Evolutionary conservation across 2,329 filamentous ascomycete genomes (phyloP).

Genomic region (Calonectria fujianensis): DNA sequence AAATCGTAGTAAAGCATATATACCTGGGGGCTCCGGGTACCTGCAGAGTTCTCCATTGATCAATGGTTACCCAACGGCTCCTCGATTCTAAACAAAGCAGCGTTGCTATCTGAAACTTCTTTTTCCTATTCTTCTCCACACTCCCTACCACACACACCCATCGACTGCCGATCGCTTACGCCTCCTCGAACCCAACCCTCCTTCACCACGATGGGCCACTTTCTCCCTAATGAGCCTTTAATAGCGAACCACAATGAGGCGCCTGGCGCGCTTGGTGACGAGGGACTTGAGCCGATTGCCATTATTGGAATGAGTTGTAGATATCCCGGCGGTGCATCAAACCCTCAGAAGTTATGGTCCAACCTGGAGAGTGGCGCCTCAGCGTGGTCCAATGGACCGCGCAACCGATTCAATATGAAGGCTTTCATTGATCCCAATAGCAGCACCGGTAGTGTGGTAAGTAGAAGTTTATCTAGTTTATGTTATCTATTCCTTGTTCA

Average conservation of each 20-base stretch:
- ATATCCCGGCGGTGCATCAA: slow-evolving; percentile 46
- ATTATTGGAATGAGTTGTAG: slow-evolving; percentile 52
- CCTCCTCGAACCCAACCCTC: neutral
- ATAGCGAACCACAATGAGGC: slow-evolving; percentile 11
- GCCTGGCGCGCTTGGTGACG: slow-evolving; percentile 24
- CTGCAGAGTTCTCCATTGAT: slow-evolving; percentile 21
- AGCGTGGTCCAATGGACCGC: slow-evolving; percentile 63
- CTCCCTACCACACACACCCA: slow-evolving; percentile 14
- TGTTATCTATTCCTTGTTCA: neutral
- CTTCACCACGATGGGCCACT: slow-evolving; percentile 20
- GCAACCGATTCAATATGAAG: slow-evolving; percentile 67
- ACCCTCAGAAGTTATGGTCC: slow-evolving; percentile 46
- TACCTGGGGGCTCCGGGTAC: neutral
- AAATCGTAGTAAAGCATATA: slow-evolving; percentile 22
- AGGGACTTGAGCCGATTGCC: slow-evolving; percentile 46
- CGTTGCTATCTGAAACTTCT: slow-evolving; percentile 6
- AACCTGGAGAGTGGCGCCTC: slow-evolving; percentile 53
- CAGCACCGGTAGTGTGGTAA: slow-evolving; percentile 32
- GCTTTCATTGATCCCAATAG: slow-evolving; percentile 59
- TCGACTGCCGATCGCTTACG: neutral
- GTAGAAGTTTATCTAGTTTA: slow-evolving; percentile 5
- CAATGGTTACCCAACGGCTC: slow-evolving; percentile 10
- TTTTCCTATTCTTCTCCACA: slow-evolving; percentile 10
- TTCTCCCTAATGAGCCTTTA: slow-evolving; percentile 22
- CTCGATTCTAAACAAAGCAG: slow-evolving; percentile 21